A percentile compares a stretch with the other conserved stretches of the same genome.
Evolutionary conservation across 1,139 yeast species (phyloP).

Genomic region (Diutina ranongensis): DNA sequence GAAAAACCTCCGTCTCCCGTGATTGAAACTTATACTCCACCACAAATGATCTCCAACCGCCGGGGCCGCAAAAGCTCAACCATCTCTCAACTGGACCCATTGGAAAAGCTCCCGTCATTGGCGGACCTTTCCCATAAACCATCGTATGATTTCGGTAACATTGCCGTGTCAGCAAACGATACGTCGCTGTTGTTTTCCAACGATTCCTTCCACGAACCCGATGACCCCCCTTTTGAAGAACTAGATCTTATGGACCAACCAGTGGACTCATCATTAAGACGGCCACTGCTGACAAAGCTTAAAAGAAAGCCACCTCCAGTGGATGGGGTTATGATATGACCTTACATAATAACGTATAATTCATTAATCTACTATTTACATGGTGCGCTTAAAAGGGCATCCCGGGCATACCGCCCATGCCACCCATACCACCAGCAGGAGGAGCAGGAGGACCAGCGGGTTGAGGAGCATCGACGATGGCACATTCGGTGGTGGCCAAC

Average conservation of each 20-base stretch:
- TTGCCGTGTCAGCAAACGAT: not conserved
- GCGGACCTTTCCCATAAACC: not conserved
- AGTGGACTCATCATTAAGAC: not conserved
- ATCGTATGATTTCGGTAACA: constrained; percentile 2
- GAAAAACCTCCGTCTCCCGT: constrained; percentile 16
- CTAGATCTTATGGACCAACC: not conserved
- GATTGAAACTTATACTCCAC: constrained; percentile 30
- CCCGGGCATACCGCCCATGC: constrained; percentile 23
- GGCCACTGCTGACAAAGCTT: not conserved
- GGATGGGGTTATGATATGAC: not conserved
- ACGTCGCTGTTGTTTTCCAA: not conserved
- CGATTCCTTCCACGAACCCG: not conserved
- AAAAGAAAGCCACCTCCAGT: not conserved
- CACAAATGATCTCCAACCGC: constrained; percentile 56
- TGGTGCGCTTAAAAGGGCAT: constrained; percentile 18
- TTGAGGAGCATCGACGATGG: constrained; percentile 95
- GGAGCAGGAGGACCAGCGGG: constrained; percentile 60
- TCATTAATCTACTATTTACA: constrained; percentile 8
- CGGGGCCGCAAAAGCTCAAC: constrained; percentile 3
- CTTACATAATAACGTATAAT: not conserved
- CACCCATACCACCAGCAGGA: constrained; percentile 38
- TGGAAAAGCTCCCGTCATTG: not conserved
- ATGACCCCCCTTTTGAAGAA: constrained; percentile 1
- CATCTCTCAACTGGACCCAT: not conserved
- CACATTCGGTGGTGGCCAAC: constrained; percentile 97